These are phyloP conservation scores for Sporisorium graminicola DNA, from an alignment of 1,284 basidiomycete genomes.

Conservation along the genomic window DNA sequence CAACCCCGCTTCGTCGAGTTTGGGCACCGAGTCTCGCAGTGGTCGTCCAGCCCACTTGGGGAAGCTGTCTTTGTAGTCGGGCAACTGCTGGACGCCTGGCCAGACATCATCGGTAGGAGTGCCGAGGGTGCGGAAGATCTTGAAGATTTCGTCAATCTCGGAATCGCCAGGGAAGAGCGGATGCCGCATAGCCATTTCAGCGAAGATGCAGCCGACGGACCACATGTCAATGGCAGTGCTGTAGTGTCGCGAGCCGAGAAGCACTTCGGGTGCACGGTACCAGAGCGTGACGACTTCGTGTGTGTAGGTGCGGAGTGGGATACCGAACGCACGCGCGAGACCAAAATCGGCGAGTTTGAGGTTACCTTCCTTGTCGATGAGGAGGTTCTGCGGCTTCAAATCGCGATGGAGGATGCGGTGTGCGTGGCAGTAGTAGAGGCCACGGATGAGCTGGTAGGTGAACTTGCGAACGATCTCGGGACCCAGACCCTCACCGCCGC, in stretches of 20 bases:
- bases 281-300: conserved; percentile 97
- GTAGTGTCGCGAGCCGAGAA: conserved; percentile 95
- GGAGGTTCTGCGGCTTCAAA: conserved; percentile 95
- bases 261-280: conserved; percentile 97
- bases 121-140: conserved; percentile 84
- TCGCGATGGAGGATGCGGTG: conserved; percentile 97
- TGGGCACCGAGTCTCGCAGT: conserved; percentile 74
- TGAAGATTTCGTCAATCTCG: conserved; percentile 99
- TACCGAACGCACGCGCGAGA: conserved; percentile 94
- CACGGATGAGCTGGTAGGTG: conserved; percentile 85
- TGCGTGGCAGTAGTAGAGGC: conserved; percentile 93
- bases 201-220: conserved; percentile 91
- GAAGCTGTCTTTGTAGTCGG: conserved; percentile 97
- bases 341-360: conserved; percentile 88
- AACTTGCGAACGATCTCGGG: conserved; percentile 92
- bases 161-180: conserved; percentile 98
- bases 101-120: conserved; percentile 93
- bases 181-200: conserved; percentile 90
- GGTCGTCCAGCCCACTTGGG: conserved; percentile 84
- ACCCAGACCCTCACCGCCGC: conserved; percentile 74
- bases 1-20: conserved; percentile 58
- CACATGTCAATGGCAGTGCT: conserved; percentile 97
- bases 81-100: conserved; percentile 89
- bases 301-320: conserved; percentile 96
- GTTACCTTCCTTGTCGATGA: conserved; percentile 81